Evolutionary conservation across 75 land plant genomes (phyloP).

Genomic region (Gnetum montanum): DNA sequence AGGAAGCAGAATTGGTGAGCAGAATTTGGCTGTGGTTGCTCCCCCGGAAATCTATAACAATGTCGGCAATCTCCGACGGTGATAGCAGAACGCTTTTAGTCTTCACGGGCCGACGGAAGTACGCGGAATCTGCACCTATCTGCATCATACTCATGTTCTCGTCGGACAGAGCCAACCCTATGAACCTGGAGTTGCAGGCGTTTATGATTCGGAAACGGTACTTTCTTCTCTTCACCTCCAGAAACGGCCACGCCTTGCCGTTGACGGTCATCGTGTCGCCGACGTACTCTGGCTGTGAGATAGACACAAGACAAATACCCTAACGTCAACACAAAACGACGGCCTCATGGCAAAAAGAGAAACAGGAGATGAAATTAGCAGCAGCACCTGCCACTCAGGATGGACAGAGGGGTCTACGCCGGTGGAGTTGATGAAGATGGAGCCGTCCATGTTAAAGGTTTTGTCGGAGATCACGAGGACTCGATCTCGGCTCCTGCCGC

Average conservation of each 20-base stretch:
- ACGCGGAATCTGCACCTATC: slow-evolving; percentile 21
- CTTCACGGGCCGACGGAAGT: slow-evolving; percentile 5
- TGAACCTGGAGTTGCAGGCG: slow-evolving; percentile 8
- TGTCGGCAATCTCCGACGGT: slow-evolving; percentile 22
- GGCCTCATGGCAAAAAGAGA: no score
- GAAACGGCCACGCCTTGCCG: slow-evolving; percentile 39
- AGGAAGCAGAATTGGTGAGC: slow-evolving; percentile 19
- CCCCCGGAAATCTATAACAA: slow-evolving; percentile 17
- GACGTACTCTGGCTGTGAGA: slow-evolving; percentile 30
- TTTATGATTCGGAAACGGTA: slow-evolving; percentile 30
- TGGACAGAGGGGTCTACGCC: slow-evolving; percentile 26
- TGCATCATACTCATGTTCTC: slow-evolving; percentile 1
- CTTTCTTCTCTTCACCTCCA: slow-evolving; percentile 15
- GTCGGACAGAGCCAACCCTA: slow-evolving; percentile 11
- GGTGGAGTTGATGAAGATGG: slow-evolving; percentile 44
- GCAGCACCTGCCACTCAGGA: slow-evolving; percentile 50
- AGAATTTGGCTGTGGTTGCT: neutral
- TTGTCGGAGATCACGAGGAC: slow-evolving; percentile 41
- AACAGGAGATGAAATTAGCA: no score
- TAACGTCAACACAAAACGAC: no score
- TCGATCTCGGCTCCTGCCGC: slow-evolving; percentile 32
- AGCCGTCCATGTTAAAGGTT: slow-evolving; percentile 41
- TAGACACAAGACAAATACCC: slow-evolving; percentile 1
- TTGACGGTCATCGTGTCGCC: slow-evolving; percentile 24
- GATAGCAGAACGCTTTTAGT: slow-evolving; percentile 5